A percentile compares a stretch with the other conserved stretches of the same genome.
Evolutionary conservation across 2,329 filamentous ascomycete genomes (phyloP).

Genomic region (Xylaria sp.): DNA sequence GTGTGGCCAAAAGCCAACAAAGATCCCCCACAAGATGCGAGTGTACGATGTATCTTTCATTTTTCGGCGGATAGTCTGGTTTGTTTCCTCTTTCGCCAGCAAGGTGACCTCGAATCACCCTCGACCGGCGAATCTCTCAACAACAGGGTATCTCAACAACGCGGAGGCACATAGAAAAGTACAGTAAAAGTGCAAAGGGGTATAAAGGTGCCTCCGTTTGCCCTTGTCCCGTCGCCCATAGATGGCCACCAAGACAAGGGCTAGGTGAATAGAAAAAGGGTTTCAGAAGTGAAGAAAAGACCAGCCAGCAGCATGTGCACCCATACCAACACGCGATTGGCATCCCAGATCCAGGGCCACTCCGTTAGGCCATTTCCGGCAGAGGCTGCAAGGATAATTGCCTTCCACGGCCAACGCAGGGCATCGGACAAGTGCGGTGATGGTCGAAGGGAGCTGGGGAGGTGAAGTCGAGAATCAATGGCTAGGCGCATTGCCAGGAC

Average conservation of each 20-base stretch:
- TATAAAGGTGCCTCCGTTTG: slow-evolving; percentile 25
- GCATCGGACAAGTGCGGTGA: slow-evolving; percentile 13
- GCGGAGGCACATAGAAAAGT: slow-evolving; percentile 26
- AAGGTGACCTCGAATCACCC: slow-evolving; percentile 27
- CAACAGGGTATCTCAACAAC: slow-evolving; percentile 36
- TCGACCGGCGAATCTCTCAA: slow-evolving; percentile 35
- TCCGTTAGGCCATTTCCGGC: background rate
- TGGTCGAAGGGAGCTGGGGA: slow-evolving; percentile 8
- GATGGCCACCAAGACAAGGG: slow-evolving; percentile 16
- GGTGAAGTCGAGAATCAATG: slow-evolving; percentile 11
- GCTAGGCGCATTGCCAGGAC: slow-evolving; percentile 2
- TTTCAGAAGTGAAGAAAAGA: slow-evolving; percentile 22
- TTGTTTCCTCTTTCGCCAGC: slow-evolving; percentile 25
- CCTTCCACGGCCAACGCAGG: slow-evolving; percentile 11
- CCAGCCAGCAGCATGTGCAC: slow-evolving; percentile 29
- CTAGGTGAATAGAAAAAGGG: slow-evolving; percentile 18
- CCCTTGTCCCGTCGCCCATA: slow-evolving; percentile 14
- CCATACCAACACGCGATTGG: slow-evolving; percentile 11
- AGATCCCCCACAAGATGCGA: slow-evolving; percentile 20
- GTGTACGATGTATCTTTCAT: slow-evolving; percentile 19
- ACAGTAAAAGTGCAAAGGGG: slow-evolving; percentile 18
- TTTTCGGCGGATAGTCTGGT: slow-evolving; percentile 22
- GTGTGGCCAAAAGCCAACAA: slow-evolving; percentile 28
- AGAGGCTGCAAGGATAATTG: slow-evolving; percentile 12
- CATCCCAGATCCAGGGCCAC: slow-evolving; percentile 5